Evolutionary conservation across 1,284 basidiomycete genomes (phyloP).

Genomic region (Fistulinella staudtii): DNA sequence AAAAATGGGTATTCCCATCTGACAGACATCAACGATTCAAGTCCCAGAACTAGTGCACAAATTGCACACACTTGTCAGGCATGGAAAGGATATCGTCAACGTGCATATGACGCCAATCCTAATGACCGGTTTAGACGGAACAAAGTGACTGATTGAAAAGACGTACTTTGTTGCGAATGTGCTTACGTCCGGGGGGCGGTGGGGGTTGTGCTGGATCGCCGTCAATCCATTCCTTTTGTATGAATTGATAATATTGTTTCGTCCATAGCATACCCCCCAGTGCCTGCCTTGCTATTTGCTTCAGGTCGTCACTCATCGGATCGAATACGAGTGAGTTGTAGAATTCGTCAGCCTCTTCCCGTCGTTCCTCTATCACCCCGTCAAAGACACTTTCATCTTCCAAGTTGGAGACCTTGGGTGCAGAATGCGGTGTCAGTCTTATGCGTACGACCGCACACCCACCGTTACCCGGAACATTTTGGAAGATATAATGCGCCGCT

Average conservation of each 20-base stretch:
- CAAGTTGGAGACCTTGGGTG: constrained; percentile 73
- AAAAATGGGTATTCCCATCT: constrained; percentile 99
- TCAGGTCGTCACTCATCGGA: constrained; percentile 86
- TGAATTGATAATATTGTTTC: constrained; percentile 95
- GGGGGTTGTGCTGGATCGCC: constrained; percentile 94
- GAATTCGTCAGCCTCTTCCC: constrained; percentile 94
- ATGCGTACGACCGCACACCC: constrained; percentile 95
- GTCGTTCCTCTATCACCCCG: constrained; percentile 81
- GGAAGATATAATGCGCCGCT: constrained; percentile 88
- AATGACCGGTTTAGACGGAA: constrained; percentile 6
- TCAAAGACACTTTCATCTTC: constrained; percentile 92
- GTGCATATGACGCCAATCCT: constrained; percentile 95
- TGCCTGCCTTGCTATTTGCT: constrained; percentile 97
- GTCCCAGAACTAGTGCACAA: neutral
- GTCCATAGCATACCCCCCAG: constrained; percentile 98
- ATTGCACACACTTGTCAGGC: constrained; percentile 81
- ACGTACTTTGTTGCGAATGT: constrained; percentile 74
- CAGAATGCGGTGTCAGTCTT: constrained; percentile 81
- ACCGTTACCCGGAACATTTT: constrained; percentile 82
- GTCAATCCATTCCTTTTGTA: constrained; percentile 94
- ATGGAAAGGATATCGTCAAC: constrained; percentile 95
- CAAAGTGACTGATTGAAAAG: neutral
- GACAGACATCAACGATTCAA: constrained; percentile 5
- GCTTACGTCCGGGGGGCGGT: constrained; percentile 87
- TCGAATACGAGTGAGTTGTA: constrained; percentile 79